phyloP scores from a whole-genome alignment of 2,329 filamentous ascomycete genomes.

The Ophiostoma ips region DNA sequence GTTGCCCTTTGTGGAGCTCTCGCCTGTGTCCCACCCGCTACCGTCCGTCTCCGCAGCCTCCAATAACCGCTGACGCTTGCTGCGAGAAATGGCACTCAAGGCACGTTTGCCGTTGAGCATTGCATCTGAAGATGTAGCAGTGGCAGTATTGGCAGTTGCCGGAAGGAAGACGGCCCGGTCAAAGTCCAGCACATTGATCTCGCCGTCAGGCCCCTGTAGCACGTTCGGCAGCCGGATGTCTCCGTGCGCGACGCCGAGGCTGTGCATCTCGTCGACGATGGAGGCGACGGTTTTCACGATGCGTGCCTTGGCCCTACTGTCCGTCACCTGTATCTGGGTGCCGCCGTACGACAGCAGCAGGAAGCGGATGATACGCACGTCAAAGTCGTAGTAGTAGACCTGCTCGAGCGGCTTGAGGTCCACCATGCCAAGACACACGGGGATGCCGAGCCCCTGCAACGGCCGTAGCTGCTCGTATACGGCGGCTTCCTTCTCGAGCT shows the following conservation, averaged over 20 bases:
- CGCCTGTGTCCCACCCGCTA: too few relatives aligned
- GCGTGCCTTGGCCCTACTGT: neutral
- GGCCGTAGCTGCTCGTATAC: conserved; percentile 4
- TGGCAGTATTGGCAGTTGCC: too few relatives aligned
- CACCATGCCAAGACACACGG: conserved; percentile 7
- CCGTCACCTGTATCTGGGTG: neutral
- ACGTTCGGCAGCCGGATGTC: conserved; percentile 8
- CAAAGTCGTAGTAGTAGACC: conserved; percentile 7
- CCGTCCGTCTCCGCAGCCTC: too few relatives aligned
- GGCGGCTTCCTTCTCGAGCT: conserved; percentile 7
- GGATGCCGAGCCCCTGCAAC: neutral
- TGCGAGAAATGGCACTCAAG: too few relatives aligned
- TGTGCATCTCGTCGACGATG: conserved; percentile 3
- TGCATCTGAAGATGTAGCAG: too few relatives aligned
- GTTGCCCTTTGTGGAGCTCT: too few relatives aligned
- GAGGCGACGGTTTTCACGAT: neutral
- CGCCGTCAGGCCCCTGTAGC: neutral
- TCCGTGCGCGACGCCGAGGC: conserved; percentile 8
- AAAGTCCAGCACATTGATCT: conserved; percentile 6
- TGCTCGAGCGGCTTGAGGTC: conserved; percentile 5
- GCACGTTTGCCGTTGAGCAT: too few relatives aligned
- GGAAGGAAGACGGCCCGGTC: neutral
- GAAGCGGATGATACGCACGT: conserved; percentile 9
- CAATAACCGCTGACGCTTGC: too few relatives aligned
- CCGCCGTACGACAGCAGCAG: conserved; percentile 9